Evolutionary conservation across 1,139 yeast genomes (phyloP), one percentile per base, ranked within the genome.

Genomic region (Diutina sp.): DNA sequence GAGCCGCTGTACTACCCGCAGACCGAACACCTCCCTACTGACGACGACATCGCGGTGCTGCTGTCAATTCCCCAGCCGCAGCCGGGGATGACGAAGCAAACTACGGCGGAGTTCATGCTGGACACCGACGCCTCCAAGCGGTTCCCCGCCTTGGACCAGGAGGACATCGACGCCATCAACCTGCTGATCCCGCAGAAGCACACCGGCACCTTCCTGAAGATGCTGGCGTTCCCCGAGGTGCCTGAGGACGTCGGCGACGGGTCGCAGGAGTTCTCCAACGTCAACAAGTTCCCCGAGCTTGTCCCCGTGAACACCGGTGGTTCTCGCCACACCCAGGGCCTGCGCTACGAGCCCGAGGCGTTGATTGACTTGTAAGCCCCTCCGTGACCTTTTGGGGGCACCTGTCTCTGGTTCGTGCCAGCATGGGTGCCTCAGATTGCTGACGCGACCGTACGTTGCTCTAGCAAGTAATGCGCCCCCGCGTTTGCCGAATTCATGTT

Each of bases 181-280:
- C 28, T n/a, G 28, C 44, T n/a, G 28, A 32, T 30, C 28, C 53
- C 44, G 16, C 35, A 14, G 3, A 21, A 32, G 28, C 14, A 9
- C 12, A n/a, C 41, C 9, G 32, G 32, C 14, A 38, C 32, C 7
- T 50, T 50, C 12, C 32, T 38, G 21, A 30, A 16, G 21, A 50
- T 50, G 41, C 44, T 32, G 53, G 53, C 53, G 18, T 50, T 50
- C 45, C 53, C 53, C 21, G 53, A 30, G 14, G 53, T 50, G n/a
- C 41, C 41, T 5, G 53, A 28, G 8, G 32, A 32, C 11, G 46
- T 18, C 16, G 44, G 18, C 14, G 21, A 21, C 2, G 53, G 53
- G 18, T 32, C 45, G 14, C 28, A 50, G 11, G 53, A 50, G 44
- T 50, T 50, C 32, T 50, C 53, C 11, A 30, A 32, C 44, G 28